Conservation (phyloP, 129 eudicot genomes). For the Deinandra increscens region DNA sequence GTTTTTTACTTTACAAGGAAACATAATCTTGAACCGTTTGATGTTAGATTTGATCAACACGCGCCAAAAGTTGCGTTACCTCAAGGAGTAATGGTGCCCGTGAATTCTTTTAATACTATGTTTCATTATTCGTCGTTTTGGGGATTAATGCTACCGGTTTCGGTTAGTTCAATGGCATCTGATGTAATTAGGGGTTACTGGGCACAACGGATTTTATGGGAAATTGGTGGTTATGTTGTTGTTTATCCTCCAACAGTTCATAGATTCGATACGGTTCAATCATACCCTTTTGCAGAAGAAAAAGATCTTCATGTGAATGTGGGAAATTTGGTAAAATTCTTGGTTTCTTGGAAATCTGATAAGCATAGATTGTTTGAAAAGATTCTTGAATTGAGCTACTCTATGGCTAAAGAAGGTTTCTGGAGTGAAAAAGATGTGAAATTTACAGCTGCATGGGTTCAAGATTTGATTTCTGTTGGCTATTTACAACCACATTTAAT, state of each 20-base stretch:
- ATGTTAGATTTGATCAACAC: slow-evolving; percentile 69
- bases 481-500: slow-evolving; percentile 83
- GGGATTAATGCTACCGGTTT: slow-evolving; percentile 90
- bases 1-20: slow-evolving; percentile 90
- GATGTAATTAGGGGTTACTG: slow-evolving; percentile 90
- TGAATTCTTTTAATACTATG: slow-evolving; percentile 84
- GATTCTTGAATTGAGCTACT: slow-evolving; percentile 75
- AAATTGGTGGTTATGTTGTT: slow-evolving; percentile 84
- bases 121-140: slow-evolving; percentile 88
- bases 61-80: slow-evolving; percentile 96
- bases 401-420: slow-evolving; percentile 92
- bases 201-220: slow-evolving; percentile 95
- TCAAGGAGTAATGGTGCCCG: slow-evolving; percentile 84
- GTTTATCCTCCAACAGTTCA: slow-evolving; percentile 92
- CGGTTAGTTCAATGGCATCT: slow-evolving; percentile 93
- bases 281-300: slow-evolving; percentile 89
- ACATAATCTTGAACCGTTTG: slow-evolving; percentile 61
- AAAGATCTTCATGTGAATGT: slow-evolving; percentile 95
- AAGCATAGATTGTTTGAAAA: slow-evolving; percentile 73
- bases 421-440: slow-evolving; percentile 86
- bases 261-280: slow-evolving; percentile 57
- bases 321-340: slow-evolving; percentile 66
- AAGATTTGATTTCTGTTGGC: slow-evolving; percentile 82
- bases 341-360: slow-evolving; percentile 70
- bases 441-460: slow-evolving; percentile 96